A percentile compares a stretch with the other conserved stretches of the same genome.
Conservation (phyloP, 129 eudicot genomes). For the Calendula officinalis region DNA sequence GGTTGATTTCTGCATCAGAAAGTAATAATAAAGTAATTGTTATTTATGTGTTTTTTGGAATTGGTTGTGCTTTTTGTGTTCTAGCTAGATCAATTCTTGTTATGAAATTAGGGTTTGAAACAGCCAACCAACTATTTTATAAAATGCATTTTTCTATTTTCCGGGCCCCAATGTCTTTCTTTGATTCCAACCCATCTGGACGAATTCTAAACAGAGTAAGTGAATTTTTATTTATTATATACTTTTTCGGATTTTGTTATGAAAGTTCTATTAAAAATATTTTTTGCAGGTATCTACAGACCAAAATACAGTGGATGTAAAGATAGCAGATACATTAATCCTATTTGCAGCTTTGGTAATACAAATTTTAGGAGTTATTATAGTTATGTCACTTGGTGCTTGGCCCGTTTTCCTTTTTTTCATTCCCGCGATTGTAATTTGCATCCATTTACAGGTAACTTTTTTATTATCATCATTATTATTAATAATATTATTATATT, state of each 20-base stretch:
- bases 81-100: conserved; percentile 49
- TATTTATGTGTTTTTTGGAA: conserved; percentile 60
- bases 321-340: conserved; percentile 45
- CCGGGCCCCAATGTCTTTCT: conserved; percentile 98
- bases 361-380: conserved; percentile 68
- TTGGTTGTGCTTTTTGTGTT: conserved; percentile 71
- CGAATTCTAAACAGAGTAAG: conserved; percentile 77
- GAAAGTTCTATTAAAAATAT: background rate
- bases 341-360: conserved; percentile 54
- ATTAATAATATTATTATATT: background rate
- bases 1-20: conserved; percentile 80
- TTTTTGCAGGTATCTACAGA: conserved; percentile 79
- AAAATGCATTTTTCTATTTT: conserved; percentile 78
- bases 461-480: background rate
- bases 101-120: conserved; percentile 53
- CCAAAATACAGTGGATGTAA: conserved; percentile 78
- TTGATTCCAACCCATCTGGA: conserved; percentile 90
- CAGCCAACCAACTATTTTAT: conserved; percentile 63
- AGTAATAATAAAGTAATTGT: conserved; percentile 48
- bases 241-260: background rate
- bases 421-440: conserved; percentile 61
- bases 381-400: conserved; percentile 80
- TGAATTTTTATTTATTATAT: background rate
- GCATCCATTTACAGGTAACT: conserved; percentile 70
- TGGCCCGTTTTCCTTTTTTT: conserved; percentile 90